Evolutionary conservation across 1,284 basidiomycete species (phyloP).

Genomic region (Naganishia cerealis): DNA sequence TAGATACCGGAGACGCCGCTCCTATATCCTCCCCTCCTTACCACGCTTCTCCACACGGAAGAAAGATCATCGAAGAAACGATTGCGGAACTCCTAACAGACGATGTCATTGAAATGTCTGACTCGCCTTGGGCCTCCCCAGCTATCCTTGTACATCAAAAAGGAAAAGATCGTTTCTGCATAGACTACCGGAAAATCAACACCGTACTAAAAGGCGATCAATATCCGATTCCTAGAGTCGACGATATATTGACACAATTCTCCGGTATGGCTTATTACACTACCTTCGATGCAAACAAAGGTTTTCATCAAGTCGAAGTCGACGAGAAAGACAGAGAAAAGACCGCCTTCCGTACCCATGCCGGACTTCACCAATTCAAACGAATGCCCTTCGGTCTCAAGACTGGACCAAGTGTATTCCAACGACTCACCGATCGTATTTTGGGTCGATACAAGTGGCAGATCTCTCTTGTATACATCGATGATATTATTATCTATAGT

Average conservation of each 20-base stretch:
- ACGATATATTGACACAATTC: no score
- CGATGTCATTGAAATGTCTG: slow-evolving; percentile 44
- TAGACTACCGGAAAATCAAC: no score
- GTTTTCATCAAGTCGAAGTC: slow-evolving; percentile 40
- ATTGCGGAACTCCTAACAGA: slow-evolving; percentile 42
- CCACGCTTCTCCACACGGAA: slow-evolving; percentile 44
- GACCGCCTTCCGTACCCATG: slow-evolving; percentile 54
- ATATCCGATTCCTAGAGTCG: no score
- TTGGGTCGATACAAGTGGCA: slow-evolving; percentile 55
- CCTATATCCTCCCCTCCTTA: slow-evolving; percentile 44
- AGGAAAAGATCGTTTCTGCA: no score
- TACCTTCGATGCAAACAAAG: no score
- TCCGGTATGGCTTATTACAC: no score
- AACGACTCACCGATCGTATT: slow-evolving; percentile 54
- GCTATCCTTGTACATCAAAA: slow-evolving; percentile 50
- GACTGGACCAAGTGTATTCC: slow-evolving; percentile 56
- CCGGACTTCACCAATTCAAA: no score
- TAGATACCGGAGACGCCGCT: slow-evolving; percentile 31
- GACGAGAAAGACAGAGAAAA: slow-evolving; percentile 46
- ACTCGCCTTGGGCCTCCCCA: slow-evolving; percentile 50
- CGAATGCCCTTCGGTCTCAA: slow-evolving; percentile 56
- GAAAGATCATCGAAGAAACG: slow-evolving; percentile 48
- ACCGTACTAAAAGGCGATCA: no score
- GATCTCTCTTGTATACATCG: slow-evolving; percentile 41
- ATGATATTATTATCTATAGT: slow-evolving; percentile 35